Evolutionary conservation across 129 eudicot genomes (phyloP), one percentile per base, ranked within the genome.

Genomic region (Cynara cardunculus): DNA sequence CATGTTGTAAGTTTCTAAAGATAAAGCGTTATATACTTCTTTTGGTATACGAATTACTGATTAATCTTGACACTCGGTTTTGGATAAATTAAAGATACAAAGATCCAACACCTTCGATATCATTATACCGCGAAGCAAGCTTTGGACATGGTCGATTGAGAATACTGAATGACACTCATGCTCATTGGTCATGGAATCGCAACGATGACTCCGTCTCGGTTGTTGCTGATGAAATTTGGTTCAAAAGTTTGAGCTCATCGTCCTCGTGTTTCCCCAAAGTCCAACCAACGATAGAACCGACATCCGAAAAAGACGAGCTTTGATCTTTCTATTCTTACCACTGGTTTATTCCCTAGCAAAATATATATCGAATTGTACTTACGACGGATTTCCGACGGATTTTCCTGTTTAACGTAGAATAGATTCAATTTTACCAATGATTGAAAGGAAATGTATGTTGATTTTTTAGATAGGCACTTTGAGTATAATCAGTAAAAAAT

Each of bases 181-280:
- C 98, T 3, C 96, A 84, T 69, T 94, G 97, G 97, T 80, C 93
- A 21, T 94, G 98, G 97, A 89, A 94, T 69, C 84, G 98, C 71
- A 94, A 91, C 87, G 56, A 89, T 10, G 95, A 94, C 66, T 78
- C 89, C 18, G 25, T 74, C 75, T 37, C 89, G 3, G 28, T 56
- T 14, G 72, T 69, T 18, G 89, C 88, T 2, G 97, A 94, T 56
- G 90, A 73, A 34, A 31, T 88, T 8, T 91, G 98, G 98, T 27
- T 94, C 0, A 72, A 86, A 53, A 89, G 90, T 80, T 80, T 91
- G 65, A 74, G 85, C 79, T 82, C 89, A 0, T 80, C 88, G 0
- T 26, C 80, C 22, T 39, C 76, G 2, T 89, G 96, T 82, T 37
- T 16, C 65, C 66, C 37, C 13, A 12, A 67, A 41, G 69, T 77